phyloP scores from a whole-genome alignment of 768 basidiomycete species.

The Cantharellus anzutake region DNA sequence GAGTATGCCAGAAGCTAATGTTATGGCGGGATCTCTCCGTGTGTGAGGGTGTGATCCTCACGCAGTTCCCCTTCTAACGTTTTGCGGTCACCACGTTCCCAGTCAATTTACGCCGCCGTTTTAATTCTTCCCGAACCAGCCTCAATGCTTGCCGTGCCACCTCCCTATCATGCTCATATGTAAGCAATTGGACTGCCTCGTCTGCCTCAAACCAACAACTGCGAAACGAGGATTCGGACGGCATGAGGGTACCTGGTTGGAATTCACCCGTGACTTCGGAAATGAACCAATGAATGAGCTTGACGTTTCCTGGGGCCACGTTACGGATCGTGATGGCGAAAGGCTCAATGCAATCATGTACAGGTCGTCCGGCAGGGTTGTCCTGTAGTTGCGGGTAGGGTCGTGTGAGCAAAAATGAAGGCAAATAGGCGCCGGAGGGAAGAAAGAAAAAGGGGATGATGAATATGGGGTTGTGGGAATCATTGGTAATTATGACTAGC shows the following conservation, averaged over 20 bases:
- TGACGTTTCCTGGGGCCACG: not conserved
- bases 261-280: conserved; percentile 2
- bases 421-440: no score
- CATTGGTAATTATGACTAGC: not conserved
- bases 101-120: not conserved
- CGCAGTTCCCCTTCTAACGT: no score
- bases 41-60: no score
- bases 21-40: no score
- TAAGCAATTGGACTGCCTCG: conserved; percentile 5
- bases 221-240: conserved; percentile 2
- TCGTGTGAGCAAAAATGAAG: not conserved
- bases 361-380: not conserved
- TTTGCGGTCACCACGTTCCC: no score
- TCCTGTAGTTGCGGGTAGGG: not conserved
- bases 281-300: conserved; percentile 9
- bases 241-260: conserved; percentile 4
- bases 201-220: conserved; percentile 3
- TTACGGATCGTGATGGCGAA: not conserved
- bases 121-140: conserved; percentile 3
- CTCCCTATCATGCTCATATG: conserved; percentile 6
- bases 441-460: no score
- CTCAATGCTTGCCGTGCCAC: conserved; percentile 5
- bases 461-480: no score
- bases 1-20: no score
- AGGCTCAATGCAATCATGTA: not conserved